A percentile compares a stretch with the other conserved stretches of the same genome.
These are phyloP conservation scores for Fusarium denticulatum DNA, from an alignment of 2,329 filamentous ascomycete species.

Conservation along the genomic window DNA sequence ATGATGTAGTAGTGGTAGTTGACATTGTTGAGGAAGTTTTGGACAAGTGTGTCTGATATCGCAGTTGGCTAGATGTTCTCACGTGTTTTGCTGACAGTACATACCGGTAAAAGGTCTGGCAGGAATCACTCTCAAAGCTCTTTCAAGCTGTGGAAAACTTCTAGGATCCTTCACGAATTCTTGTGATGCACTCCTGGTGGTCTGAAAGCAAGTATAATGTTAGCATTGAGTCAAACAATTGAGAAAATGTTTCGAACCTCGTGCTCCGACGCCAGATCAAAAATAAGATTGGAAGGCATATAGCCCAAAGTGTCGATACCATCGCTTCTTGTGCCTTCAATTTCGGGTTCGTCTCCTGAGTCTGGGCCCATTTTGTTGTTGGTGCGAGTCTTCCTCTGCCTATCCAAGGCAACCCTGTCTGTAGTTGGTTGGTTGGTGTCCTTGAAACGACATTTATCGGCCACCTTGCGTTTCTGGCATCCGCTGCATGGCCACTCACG, in stretches of 20 bases:
- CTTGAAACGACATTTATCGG: conserved; percentile 50
- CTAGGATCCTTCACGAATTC: conserved; percentile 37
- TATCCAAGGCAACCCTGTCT: conserved; percentile 37
- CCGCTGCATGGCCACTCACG: conserved; percentile 54
- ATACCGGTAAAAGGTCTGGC: conserved; percentile 49
- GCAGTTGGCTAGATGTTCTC: conserved; percentile 1
- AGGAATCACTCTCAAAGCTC: conserved; percentile 47
- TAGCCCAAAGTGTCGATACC: conserved; percentile 51
- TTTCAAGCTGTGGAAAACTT: conserved; percentile 45
- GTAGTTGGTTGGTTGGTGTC: conserved; percentile 33
- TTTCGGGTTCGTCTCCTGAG: conserved; percentile 25
- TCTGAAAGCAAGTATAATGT: conserved; percentile 10
- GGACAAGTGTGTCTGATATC: conserved; percentile 49
- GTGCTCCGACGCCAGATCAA: conserved; percentile 38
- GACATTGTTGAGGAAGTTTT: conserved; percentile 51
- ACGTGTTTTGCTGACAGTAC: neutral
- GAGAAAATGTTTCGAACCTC: conserved; percentile 37
- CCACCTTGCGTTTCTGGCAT: conserved; percentile 53
- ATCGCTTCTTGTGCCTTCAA: conserved; percentile 41
- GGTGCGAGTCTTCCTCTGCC: conserved; percentile 38
- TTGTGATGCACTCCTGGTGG: conserved; percentile 23
- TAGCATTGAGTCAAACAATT: neutral
- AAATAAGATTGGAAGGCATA: conserved; percentile 47
- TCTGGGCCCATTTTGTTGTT: conserved; percentile 31
- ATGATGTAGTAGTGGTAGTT: conserved; percentile 54